These are phyloP conservation scores for Blastocystis sp. DNA, from an alignment of 352 stramenopile species.

Conservation along the genomic window DNA sequence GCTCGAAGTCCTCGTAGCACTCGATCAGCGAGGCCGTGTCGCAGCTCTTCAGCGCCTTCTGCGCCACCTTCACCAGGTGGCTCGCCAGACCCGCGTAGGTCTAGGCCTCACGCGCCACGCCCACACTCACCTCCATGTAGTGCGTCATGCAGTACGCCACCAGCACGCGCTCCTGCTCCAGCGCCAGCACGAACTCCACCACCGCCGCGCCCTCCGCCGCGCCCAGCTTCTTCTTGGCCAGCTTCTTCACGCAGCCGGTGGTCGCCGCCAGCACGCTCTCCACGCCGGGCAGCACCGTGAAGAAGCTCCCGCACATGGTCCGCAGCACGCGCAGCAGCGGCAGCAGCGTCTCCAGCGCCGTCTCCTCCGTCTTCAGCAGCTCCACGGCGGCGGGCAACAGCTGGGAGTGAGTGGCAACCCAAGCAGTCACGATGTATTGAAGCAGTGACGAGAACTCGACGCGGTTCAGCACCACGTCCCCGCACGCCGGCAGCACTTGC, in stretches of 20 bases:
- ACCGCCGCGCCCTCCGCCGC: background rate
- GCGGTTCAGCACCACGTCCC: background rate
- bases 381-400: background rate
- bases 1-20: too few relatives aligned
- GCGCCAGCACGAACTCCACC: background rate
- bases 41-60: too few relatives aligned
- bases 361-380: constrained; percentile 3
- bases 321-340: background rate
- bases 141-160: background rate
- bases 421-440: background rate
- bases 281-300: background rate
- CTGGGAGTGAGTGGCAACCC: background rate
- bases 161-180: background rate
- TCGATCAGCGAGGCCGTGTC: too few relatives aligned
- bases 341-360: background rate
- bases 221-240: constrained; percentile 17
- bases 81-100: too few relatives aligned
- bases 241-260: background rate
- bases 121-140: background rate
- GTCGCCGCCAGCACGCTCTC: background rate
- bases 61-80: background rate
- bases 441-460: constrained; percentile 9
- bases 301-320: background rate
- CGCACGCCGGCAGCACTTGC: background rate
- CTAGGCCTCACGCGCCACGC: background rate